Evolutionary conservation across 1,284 basidiomycete species (phyloP), one percentile per base, ranked within the genome.

Genomic region (Microbotryomycetes sp.): DNA sequence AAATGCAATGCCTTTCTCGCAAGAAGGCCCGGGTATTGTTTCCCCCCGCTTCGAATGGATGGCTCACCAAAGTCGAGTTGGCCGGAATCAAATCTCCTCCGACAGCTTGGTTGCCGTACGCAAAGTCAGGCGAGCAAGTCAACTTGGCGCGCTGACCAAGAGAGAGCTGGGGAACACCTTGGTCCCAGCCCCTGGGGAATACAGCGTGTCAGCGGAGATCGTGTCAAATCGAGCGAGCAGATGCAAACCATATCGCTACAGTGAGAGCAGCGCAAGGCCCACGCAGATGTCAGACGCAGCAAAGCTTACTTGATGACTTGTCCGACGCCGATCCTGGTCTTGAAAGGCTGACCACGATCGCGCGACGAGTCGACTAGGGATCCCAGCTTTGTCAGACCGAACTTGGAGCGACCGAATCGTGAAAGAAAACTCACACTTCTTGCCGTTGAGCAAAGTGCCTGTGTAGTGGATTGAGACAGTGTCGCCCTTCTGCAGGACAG

Each of bases 81-180:
- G 76, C 72, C 5, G 76, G 76, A 64, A 78, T 78, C 15, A 41
- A 35, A 15, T 4, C 2, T 6, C 46, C 9, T 24, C 30, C 26
- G 13, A 54, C 26, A 24, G 45, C 69, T 3, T 57, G 50, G 6
- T 11, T 31, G 23, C 73, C 75, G 66, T 76, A 77, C 18, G 72
- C 76, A 60, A 75, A 76, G 67, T 76, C 73, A 23, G 75, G 73
- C 35, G 73, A 69, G 73, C 70, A 72, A 54, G 60, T 69, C 52
- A 70, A 58, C 54, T 51, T 58, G 46, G 63, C 61, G 67, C 74
- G 74, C 66, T 78, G 69, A 45, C 76, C 76, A 31, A 77, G 56
- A 45, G 70, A 73, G 53, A 78, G 72, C 69, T 77, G 75, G 4
- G 74, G 75, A 23, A 69, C 75, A 54, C 76, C 76, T 69, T 77